Base-by-base conservation (phyloP, 805 yeast genomes). In the Torulaspora indica region DNA sequence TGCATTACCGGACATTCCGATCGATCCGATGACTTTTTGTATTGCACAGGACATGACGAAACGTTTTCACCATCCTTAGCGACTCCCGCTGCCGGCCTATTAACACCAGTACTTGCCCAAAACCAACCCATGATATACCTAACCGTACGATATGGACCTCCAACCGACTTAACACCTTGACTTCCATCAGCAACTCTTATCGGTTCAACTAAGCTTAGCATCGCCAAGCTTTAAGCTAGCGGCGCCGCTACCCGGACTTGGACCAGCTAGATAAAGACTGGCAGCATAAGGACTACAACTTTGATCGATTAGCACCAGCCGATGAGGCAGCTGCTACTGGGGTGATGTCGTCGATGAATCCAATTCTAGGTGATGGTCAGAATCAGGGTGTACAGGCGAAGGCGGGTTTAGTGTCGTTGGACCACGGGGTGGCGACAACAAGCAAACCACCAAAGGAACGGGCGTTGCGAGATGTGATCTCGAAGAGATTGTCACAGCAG, bases 111-210 rank as follows among this genome's bases (percentile, higher is more conserved):
- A 34, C 23, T 22, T 8, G 15, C 13, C 31, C 96, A 88, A 62
- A 88, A 86, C 87, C 93, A 85, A 54, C 95, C 96, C 96, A 85
- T 85, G 13, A 10, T 20, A 25, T 12, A 25, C 22, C 22, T 4
- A 20, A 20, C 4, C 5, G 5, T 5, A 4, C 22, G 22, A 20
- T 20, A 20, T 4, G 5, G 5, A 20, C 22, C 22, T 20, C 22
- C 22, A 20, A 4, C 5, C 22, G 22, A 20, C 22, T 5, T 20
- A 20, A 20, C 4, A 5, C 22, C 22, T 20, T 20, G 22, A 20
- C 22, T 20, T 20, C 5, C 5, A 20, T 20, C 22, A 20, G 5
- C 22, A 20, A 9, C 28, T 25, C 28, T 25, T 25, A 25, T 25
- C 28, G 28, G 28, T 25, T 5, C 22, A 20, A 5, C 22, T 20